phyloP scores from a whole-genome alignment of 495 filamentous ascomycete genomes.

The Aspergillus saccharolyticus region DNA sequence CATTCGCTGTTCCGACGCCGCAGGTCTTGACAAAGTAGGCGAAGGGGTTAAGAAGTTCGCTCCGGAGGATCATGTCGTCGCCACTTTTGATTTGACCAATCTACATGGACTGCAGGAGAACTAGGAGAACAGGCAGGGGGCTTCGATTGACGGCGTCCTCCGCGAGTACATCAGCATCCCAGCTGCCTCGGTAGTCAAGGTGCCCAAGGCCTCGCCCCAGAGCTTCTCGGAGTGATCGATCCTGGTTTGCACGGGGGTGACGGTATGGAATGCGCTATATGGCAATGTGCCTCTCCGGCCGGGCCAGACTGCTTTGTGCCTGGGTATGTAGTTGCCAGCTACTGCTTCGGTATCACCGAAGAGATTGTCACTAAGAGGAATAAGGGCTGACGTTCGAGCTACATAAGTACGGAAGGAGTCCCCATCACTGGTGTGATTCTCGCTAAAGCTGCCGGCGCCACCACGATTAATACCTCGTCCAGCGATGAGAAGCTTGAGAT shows the following conservation, averaged over 20 bases:
- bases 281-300: constrained; percentile 47
- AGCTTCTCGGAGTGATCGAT: constrained; percentile 51
- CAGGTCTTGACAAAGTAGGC: constrained; percentile 60
- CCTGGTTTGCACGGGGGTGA: constrained; percentile 54
- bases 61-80: constrained; percentile 60
- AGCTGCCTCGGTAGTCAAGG: constrained; percentile 55
- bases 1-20: constrained; percentile 64
- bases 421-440: constrained; percentile 67
- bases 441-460: constrained; percentile 68
- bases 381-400: background rate
- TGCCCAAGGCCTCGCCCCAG: constrained; percentile 54
- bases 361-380: background rate
- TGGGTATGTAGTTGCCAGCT: constrained; percentile 54
- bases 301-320: constrained; percentile 61
- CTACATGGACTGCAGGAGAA: constrained; percentile 43
- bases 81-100: constrained; percentile 65
- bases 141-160: constrained; percentile 58
- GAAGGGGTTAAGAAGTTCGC: constrained; percentile 53
- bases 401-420: constrained; percentile 61
- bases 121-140: constrained; percentile 53
- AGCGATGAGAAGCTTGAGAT: constrained; percentile 54
- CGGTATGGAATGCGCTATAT: constrained; percentile 72
- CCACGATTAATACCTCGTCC: constrained; percentile 64
- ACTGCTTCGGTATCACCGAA: background rate
- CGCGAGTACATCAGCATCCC: constrained; percentile 58